Evolutionary conservation across 179 eudicot species (phyloP), one percentile per base, ranked within the genome.

Genomic region (Dionaea muscipula): DNA sequence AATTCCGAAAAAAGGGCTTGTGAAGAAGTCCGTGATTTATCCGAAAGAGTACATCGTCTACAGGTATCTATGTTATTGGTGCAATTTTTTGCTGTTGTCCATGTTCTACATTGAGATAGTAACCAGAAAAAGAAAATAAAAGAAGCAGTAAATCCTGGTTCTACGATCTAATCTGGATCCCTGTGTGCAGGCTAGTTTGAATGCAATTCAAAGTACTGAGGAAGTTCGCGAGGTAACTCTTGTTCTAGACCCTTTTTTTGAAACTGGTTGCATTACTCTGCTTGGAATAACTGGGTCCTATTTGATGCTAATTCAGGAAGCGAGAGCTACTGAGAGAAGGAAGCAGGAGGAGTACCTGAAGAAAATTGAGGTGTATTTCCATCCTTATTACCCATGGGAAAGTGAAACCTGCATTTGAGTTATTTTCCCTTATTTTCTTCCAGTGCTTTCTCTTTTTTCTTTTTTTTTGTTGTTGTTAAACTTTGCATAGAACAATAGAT

Each of bases 1-100:
- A 78, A 78, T 51, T 75, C 96, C 2, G 99, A 93, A 72, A 88
- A 80, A 75, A 77, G 96, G 72, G 96, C 96, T 57, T 73, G 49
- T 26, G 94, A 81, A 67, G 99, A 93, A 78, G 94, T 85, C 49
- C 82, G 83, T 71, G 79, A 74, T 75, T 65, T 88, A 78, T 82
- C 94, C 50, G 78, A 81, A 65, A 89, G 96, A 70, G 79, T 83
- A 47, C 61, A 77, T 47, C 84, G 89, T 23, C 78, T 93, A 59
- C 99, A 90, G 83, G 86, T 81, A 3, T 44, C 38, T 49, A 24
- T 12, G n/a, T 40, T 41, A 23, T 20, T 19, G 46, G 20, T 47
- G 12, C 16, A 4, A 19, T n/a, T 25, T 38, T 0, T 51, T 37
- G 46, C 17, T 43, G 18, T 57, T 33, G 19, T n/a, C 20, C 35